Percentiles rank a stretch among this genome's conserved stretches.
Evolutionary conservation across 1,139 yeast genomes (phyloP).

Genomic region (Suhomyces taliae): DNA sequence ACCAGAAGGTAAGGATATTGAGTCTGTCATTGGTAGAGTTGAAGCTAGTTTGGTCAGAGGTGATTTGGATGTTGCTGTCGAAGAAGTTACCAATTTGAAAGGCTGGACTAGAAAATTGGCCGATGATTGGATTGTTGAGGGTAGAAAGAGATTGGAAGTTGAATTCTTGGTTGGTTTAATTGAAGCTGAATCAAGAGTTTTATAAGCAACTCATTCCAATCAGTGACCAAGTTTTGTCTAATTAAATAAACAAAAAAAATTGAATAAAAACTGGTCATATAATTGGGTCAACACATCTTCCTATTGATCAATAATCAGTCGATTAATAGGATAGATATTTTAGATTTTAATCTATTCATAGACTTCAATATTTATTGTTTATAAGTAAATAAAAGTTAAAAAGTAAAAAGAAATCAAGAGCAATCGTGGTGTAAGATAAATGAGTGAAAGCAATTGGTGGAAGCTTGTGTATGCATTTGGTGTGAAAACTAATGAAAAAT

Average conservation of each 20-base stretch:
- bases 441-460: no score
- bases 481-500: no score
- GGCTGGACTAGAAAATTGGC: conserved; percentile 95
- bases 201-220: conserved; percentile 18
- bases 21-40: conserved; percentile 85
- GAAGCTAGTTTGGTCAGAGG: conserved; percentile 74
- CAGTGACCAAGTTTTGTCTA: neutral
- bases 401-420: no score
- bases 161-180: conserved; percentile 73
- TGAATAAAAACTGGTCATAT: no score
- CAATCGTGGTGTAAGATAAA: no score
- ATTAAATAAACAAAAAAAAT: no score
- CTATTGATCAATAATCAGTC: no score
- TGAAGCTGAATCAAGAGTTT: conserved; percentile 55
- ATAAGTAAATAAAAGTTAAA: neutral
- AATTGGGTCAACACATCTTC: no score
- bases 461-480: no score
- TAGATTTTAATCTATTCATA: neutral
- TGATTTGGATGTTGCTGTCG: conserved; percentile 83
- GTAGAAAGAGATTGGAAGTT: conserved; percentile 84
- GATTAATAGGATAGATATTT: no score
- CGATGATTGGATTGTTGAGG: conserved; percentile 86
- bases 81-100: conserved; percentile 83
- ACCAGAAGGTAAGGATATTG: conserved; percentile 77
- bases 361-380: neutral